Percentiles rank a stretch among this genome's conserved stretches.
phyloP scores from a whole-genome alignment of 805 yeast genomes.

The Lachancea sp. region DNA sequence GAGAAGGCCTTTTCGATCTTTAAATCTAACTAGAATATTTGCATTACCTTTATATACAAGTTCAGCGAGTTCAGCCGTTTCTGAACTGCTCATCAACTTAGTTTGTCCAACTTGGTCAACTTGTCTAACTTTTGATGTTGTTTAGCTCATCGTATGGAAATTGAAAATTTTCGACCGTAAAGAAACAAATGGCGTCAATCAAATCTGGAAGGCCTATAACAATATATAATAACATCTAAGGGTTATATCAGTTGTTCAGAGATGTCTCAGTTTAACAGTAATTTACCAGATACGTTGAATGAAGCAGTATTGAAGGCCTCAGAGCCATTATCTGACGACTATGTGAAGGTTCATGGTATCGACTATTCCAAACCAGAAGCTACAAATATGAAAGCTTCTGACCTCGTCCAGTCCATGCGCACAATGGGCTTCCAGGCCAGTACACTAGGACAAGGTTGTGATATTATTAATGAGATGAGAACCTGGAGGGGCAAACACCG shows the following conservation, averaged over 20 bases:
- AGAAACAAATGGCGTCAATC: not conserved
- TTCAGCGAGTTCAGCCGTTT: not conserved
- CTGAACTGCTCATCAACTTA: conserved; percentile 1
- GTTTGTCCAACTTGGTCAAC: not conserved
- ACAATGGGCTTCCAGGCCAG: conserved; percentile 98
- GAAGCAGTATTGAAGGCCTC: conserved; percentile 90
- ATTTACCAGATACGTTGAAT: conserved; percentile 65
- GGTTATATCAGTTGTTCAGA: not conserved
- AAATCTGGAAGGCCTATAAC: not conserved
- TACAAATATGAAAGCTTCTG: conserved; percentile 70
- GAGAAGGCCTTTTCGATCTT: conserved; percentile 10
- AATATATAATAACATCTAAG: not conserved
- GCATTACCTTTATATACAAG: conserved; percentile 24
- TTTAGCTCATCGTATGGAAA: conserved; percentile 3
- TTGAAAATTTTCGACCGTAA: conserved; percentile 2
- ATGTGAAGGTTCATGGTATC: conserved; percentile 75
- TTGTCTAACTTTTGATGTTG: too few relatives aligned
- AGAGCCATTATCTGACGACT: conserved; percentile 75
- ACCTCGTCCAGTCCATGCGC: conserved; percentile 74
- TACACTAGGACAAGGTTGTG: conserved; percentile 80
- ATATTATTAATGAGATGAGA: conserved; percentile 88
- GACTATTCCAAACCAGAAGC: conserved; percentile 80
- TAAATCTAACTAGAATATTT: conserved; percentile 20
- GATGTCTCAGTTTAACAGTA: conserved; percentile 36
- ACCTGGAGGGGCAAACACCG: conserved; percentile 81